These are phyloP conservation scores for Apiotrichum siamense DNA, from an alignment of 1,284 basidiomycete species.

Conservation along the genomic window DNA sequence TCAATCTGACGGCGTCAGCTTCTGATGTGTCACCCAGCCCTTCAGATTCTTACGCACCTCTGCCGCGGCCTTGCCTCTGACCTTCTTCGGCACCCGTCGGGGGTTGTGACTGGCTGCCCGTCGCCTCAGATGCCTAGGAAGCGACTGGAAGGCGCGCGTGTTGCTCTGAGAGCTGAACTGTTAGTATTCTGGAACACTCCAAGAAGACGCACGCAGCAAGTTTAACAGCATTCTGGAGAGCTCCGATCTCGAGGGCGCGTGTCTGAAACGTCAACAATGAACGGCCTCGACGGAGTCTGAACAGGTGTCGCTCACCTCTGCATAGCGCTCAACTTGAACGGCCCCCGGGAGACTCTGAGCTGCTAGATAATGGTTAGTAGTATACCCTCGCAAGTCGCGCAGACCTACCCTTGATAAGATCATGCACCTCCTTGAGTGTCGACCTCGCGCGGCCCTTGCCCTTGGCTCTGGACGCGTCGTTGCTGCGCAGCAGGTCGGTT, in stretches of 20 bases:
- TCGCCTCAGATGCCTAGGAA: slow-evolving; percentile 79
- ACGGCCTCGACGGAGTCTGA: too few species aligned
- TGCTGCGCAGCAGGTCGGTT: slow-evolving; percentile 24
- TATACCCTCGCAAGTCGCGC: neutral
- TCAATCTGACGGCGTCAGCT: slow-evolving; percentile 61
- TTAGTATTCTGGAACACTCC: neutral
- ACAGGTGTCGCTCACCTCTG: slow-evolving; percentile 57
- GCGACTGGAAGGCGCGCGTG: slow-evolving; percentile 78
- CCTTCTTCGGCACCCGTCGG: slow-evolving; percentile 71
- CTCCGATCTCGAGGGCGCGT: slow-evolving; percentile 75
- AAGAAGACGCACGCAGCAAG: slow-evolving; percentile 56
- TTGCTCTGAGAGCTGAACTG: slow-evolving; percentile 56
- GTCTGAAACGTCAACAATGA: slow-evolving; percentile 52
- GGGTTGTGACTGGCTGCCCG: slow-evolving; percentile 89
- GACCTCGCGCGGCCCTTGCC: slow-evolving; percentile 33
- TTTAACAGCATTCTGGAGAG: slow-evolving; percentile 80
- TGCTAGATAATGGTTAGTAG: slow-evolving; percentile 43
- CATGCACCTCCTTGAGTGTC: slow-evolving; percentile 25
- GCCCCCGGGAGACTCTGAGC: slow-evolving; percentile 61
- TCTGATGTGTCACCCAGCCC: neutral
- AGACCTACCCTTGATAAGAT: slow-evolving; percentile 25
- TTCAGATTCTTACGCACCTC: slow-evolving; percentile 57
- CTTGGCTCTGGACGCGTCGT: slow-evolving; percentile 15
- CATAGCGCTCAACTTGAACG: slow-evolving; percentile 79
- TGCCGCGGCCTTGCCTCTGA: slow-evolving; percentile 68